Conservation (phyloP, 2,329 filamentous ascomycete genomes). For the Fonsecaea nubica region DNA sequence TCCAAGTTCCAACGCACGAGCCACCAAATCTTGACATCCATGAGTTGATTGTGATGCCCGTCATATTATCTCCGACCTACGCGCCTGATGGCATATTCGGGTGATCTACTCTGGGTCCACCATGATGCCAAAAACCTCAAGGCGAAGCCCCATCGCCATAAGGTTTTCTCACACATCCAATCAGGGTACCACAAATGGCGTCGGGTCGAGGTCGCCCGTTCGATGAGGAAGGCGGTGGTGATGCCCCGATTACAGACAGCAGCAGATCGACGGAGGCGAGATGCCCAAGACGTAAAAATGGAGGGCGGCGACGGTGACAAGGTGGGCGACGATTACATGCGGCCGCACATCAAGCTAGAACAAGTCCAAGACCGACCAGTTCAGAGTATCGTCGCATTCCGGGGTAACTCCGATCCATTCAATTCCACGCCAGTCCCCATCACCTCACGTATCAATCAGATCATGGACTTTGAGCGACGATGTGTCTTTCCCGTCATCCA, state of each 20-base stretch:
- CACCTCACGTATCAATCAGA: slow-evolving; percentile 10
- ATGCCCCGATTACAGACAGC: neutral
- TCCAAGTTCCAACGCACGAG: neutral
- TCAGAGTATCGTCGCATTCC: slow-evolving; percentile 12
- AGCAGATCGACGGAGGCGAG: neutral
- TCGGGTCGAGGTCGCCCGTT: slow-evolving; percentile 2
- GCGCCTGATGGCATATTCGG: neutral
- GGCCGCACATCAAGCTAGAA: slow-evolving; percentile 2
- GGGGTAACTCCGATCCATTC: slow-evolving; percentile 11
- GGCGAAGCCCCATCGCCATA: slow-evolving; percentile 8
- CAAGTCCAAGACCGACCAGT: neutral
- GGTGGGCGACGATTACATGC: neutral
- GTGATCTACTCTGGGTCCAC: slow-evolving; percentile 11
- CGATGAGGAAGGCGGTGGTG: slow-evolving; percentile 12
- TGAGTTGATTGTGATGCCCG: neutral
- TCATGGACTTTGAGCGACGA: slow-evolving; percentile 12
- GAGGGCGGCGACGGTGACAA: neutral
- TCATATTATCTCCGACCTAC: neutral
- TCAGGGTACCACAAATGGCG: slow-evolving; percentile 13
- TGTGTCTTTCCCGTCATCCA: slow-evolving; percentile 17
- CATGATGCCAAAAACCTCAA: slow-evolving; percentile 14
- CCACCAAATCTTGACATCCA: neutral
- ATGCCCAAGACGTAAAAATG: neutral
- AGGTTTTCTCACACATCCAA: slow-evolving; percentile 19
- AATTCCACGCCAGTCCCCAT: slow-evolving; percentile 5